A percentile compares a stretch with the other conserved stretches of the same genome.
Evolutionary conservation across 1,284 basidiomycete genomes (phyloP).

Genomic region (Heterobasidion annosum): DNA sequence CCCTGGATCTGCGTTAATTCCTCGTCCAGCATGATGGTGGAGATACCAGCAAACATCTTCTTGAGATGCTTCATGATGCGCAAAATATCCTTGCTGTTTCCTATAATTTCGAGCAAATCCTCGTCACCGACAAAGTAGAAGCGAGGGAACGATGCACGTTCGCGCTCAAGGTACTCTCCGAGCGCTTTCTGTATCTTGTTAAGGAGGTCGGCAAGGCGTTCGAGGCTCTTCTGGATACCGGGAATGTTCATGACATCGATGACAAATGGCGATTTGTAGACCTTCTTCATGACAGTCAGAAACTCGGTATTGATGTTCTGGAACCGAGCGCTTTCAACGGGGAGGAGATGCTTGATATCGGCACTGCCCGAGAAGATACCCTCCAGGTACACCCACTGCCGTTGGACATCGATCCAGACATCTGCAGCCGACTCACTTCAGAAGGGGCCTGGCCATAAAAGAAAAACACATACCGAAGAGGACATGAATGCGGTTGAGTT

Average conservation of each 20-base stretch:
- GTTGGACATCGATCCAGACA: slow-evolving; percentile 98
- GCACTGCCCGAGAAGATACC: slow-evolving; percentile 99
- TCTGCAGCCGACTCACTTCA: slow-evolving; percentile 35
- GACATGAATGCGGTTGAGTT: slow-evolving; percentile 90
- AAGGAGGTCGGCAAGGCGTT: slow-evolving; percentile 91
- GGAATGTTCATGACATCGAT: slow-evolving; percentile 96
- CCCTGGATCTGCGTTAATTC: slow-evolving; percentile 82
- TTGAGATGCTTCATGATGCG: slow-evolving; percentile 98
- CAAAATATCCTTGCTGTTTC: slow-evolving; percentile 97
- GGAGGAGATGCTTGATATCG: slow-evolving; percentile 97
- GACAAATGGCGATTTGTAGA: slow-evolving; percentile 97
- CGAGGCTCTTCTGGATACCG: slow-evolving; percentile 93
- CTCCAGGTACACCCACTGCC: slow-evolving; percentile 99
- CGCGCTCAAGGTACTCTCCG: slow-evolving; percentile 97
- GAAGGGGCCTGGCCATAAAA: not conserved
- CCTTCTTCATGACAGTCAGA: slow-evolving; percentile 98
- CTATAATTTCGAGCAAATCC: slow-evolving; percentile 97
- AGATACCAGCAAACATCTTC: slow-evolving; percentile 99
- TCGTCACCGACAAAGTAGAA: slow-evolving; percentile 99
- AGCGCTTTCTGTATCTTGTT: slow-evolving; percentile 99
- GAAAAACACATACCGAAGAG: slow-evolving; percentile 67
- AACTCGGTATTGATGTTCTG: slow-evolving; percentile 99
- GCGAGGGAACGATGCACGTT: slow-evolving; percentile 95
- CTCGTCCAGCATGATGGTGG: slow-evolving; percentile 84
- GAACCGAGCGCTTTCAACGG: slow-evolving; percentile 95